Percentiles rank a stretch among this genome's conserved stretches.
Conservation (phyloP, 768 basidiomycete species). For the Termitomyces eurrhizus region DNA sequence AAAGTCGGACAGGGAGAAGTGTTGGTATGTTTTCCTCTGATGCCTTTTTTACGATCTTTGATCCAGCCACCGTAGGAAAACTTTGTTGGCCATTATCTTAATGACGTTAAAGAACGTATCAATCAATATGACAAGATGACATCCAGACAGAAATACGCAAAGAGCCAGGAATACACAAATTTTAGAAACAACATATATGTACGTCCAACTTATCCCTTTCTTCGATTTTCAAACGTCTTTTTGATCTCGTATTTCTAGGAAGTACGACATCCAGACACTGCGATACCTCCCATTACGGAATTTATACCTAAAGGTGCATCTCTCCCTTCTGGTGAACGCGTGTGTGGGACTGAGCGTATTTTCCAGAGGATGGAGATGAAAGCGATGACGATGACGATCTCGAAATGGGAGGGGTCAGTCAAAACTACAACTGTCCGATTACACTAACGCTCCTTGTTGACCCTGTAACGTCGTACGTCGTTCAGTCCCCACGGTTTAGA, state of each 20-base stretch:
- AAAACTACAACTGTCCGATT: conserved; percentile 83
- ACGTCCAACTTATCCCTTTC: not conserved
- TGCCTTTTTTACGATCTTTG: not conserved
- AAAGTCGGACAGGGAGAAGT: conserved; percentile 48
- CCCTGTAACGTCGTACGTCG: conserved; percentile 78
- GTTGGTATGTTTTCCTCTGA: conserved; percentile 45
- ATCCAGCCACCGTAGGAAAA: conserved; percentile 38
- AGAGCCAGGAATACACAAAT: conserved; percentile 49
- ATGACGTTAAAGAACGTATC: conserved; percentile 35
- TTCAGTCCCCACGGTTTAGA: conserved; percentile 2
- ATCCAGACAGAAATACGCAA: conserved; percentile 75
- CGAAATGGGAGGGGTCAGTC: conserved; percentile 81
- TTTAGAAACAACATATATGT: conserved; percentile 73
- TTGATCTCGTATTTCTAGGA: conserved; percentile 41
- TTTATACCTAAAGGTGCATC: conserved; percentile 63
- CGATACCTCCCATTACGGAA: conserved; percentile 76
- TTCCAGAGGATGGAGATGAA: conserved; percentile 71
- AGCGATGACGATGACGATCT: conserved; percentile 88
- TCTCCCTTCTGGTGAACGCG: not conserved
- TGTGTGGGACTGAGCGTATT: not conserved
- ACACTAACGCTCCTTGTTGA: conserved; percentile 62
- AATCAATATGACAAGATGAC: conserved; percentile 57
- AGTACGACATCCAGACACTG: conserved; percentile 54
- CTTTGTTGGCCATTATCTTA: conserved; percentile 47
- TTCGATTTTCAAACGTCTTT: not conserved